phyloP scores from a whole-genome alignment of 257 asterid species.

The Eustoma russellianum region DNA sequence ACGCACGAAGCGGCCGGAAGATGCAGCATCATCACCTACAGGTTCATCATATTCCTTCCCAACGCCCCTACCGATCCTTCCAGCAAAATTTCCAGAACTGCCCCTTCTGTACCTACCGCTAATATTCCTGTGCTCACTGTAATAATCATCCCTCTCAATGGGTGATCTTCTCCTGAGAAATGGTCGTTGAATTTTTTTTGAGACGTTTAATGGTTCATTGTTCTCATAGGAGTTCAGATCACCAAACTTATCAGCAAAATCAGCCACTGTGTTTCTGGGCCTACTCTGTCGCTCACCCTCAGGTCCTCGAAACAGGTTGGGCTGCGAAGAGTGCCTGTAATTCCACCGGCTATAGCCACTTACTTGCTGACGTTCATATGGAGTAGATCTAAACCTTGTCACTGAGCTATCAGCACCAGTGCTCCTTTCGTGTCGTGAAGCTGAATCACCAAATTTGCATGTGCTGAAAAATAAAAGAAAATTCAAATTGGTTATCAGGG shows the following conservation, averaged over 20 bases:
- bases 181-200: constrained; percentile 41
- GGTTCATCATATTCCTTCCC: constrained; percentile 31
- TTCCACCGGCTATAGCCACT: constrained; percentile 33
- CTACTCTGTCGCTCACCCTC: constrained; percentile 34
- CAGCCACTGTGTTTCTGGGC: constrained; percentile 27
- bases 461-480: constrained; percentile 25
- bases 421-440: constrained; percentile 35
- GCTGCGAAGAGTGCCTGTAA: constrained; percentile 46
- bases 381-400: constrained; percentile 37
- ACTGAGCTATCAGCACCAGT: constrained; percentile 36
- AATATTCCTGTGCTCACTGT: constrained; percentile 33
- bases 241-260: constrained; percentile 18
- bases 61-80: constrained; percentile 29
- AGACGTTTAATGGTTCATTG: constrained; percentile 23
- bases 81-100: constrained; percentile 32
- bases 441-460: constrained; percentile 17
- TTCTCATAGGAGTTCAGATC: constrained; percentile 17
- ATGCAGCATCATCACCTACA: constrained; percentile 25
- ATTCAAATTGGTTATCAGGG: constrained; percentile 29
- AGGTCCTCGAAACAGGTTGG: constrained; percentile 26
- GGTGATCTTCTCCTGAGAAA: constrained; percentile 43
- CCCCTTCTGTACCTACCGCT: constrained; percentile 37
- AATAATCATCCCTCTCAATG: constrained; percentile 40
- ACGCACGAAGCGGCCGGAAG: constrained; percentile 25
- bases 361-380: constrained; percentile 32